Base-by-base conservation (phyloP, 352 stramenopile genomes). In the Phytophthora melonis region DNA sequence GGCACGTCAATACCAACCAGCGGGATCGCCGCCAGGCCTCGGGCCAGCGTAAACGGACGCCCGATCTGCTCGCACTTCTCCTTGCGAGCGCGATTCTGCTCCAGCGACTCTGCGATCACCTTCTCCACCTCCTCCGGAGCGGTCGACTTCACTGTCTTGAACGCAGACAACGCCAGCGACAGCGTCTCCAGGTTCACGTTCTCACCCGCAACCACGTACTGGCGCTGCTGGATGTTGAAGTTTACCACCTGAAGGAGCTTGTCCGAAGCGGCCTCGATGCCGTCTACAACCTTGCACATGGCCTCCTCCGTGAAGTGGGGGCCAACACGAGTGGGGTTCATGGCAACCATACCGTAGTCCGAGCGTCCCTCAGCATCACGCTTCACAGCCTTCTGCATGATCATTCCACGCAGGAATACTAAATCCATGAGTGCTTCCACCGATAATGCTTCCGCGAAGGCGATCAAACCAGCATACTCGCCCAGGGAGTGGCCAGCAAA, bases 301-400 rank as follows among this genome's bases (percentile, higher is more conserved):
- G 82, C 67, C 9, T 86, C 63, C 63, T 93, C 90, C 9, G 86
- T 91, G 63, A 95, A 93, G 67, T 91, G 80, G 5, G 77, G 72
- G 14, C 88, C 86, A 39, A 96, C 82, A 58, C 91, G 87, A 6
- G 72, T 84, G 18, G 91, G 91, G 74, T 97, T 95, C 3, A 79
- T 82, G 5, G 90, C 91, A 11, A 97, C 86, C 91, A 97, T 97
- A 8, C 83, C 89, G 65, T 95, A 97, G 79, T 96, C 87, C n/a
- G 89, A 97, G 10, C 88, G 83, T 52, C 90, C 86, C 4, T 79
- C 68, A 19, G 59, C 78, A 25, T 90, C 85, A 19, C 85, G 84
- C 57, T 82, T 83, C 21, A 89, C 82, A n/a, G 79, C 77, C 58
- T 85, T 85, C 49, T 89, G 82, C 79, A 87, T 87, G 58, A 89